Percentiles rank a stretch among this genome's conserved stretches.
These are phyloP conservation scores for Populus euphratica DNA, from an alignment of 345 rosid species.

Conservation along the genomic window DNA sequence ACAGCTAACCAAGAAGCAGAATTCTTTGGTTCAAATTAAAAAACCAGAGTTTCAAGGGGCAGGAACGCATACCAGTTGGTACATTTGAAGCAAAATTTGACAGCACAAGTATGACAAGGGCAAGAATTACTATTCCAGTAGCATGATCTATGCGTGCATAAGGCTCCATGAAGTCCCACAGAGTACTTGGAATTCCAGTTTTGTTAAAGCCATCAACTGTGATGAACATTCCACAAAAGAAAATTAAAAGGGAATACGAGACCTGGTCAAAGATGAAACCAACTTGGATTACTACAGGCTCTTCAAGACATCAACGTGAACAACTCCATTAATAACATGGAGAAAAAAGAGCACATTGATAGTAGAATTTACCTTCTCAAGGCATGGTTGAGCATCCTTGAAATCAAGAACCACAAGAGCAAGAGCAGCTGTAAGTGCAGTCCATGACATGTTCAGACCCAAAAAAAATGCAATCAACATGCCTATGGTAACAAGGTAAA, in stretches of 20 bases:
- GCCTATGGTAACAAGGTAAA: slow-evolving; percentile 59
- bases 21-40: neutral
- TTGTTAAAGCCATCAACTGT: slow-evolving; percentile 76
- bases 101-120: slow-evolving; percentile 56
- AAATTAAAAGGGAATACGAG: slow-evolving; percentile 68
- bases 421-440: slow-evolving; percentile 75
- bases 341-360: neutral
- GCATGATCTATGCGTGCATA: slow-evolving; percentile 44
- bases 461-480: slow-evolving; percentile 61
- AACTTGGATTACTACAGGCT: neutral
- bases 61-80: slow-evolving; percentile 58
- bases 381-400: slow-evolving; percentile 69
- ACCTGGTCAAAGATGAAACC: slow-evolving; percentile 43
- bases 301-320: neutral
- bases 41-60: neutral
- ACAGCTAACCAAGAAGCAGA: neutral
- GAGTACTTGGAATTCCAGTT: slow-evolving; percentile 70
- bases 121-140: slow-evolving; percentile 56
- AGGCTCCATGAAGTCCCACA: slow-evolving; percentile 84
- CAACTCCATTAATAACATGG: neutral
- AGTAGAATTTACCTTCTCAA: slow-evolving; percentile 61
- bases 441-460: slow-evolving; percentile 92
- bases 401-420: slow-evolving; percentile 83
- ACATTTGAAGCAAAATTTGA: slow-evolving; percentile 86
- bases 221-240: slow-evolving; percentile 93